Evolutionary conservation across 1,139 yeast genomes (phyloP).

Genomic region (Suhomyces bribrorum): DNA sequence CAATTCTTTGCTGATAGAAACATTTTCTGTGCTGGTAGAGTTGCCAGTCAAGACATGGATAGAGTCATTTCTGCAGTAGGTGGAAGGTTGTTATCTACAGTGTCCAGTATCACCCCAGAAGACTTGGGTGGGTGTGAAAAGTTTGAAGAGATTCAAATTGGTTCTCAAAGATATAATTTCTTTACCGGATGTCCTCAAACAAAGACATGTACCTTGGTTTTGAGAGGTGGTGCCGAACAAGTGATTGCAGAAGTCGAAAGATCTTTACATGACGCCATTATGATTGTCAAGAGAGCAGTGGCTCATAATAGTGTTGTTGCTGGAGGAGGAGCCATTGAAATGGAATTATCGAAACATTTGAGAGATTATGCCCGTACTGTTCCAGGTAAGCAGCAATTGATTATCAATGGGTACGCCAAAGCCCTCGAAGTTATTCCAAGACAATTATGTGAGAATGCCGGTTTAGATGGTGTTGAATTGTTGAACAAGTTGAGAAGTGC

Average conservation of each 20-base stretch:
- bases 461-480: conserved; percentile 92
- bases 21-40: conserved; percentile 98
- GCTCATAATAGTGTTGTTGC: conserved; percentile 87
- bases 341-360: conserved; percentile 88
- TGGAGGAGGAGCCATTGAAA: conserved; percentile 99
- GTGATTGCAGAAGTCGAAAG: conserved; percentile 98
- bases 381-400: conserved; percentile 93
- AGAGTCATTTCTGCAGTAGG: conserved; percentile 95
- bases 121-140: conserved; percentile 83
- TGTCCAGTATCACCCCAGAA: conserved; percentile 64
- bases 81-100: conserved; percentile 85
- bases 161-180: conserved; percentile 90
- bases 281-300: conserved; percentile 96
- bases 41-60: conserved; percentile 83
- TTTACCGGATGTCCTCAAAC: conserved; percentile 92
- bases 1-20: conserved; percentile 96
- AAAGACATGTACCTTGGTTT: conserved; percentile 86
- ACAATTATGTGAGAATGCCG: conserved; percentile 96
- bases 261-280: conserved; percentile 95
- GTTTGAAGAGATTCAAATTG: conserved; percentile 94
- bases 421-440: conserved; percentile 96
- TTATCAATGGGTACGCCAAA: conserved; percentile 88
- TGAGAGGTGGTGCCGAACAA: conserved; percentile 98
- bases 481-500: conserved; percentile 88
- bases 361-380: conserved; percentile 85